Percentiles rank a stretch among this genome's conserved stretches.
These are phyloP conservation scores for Syncephalastrum racemosum DNA, from an alignment of 371 early-diverging fungal genomes.

Conservation along the genomic window DNA sequence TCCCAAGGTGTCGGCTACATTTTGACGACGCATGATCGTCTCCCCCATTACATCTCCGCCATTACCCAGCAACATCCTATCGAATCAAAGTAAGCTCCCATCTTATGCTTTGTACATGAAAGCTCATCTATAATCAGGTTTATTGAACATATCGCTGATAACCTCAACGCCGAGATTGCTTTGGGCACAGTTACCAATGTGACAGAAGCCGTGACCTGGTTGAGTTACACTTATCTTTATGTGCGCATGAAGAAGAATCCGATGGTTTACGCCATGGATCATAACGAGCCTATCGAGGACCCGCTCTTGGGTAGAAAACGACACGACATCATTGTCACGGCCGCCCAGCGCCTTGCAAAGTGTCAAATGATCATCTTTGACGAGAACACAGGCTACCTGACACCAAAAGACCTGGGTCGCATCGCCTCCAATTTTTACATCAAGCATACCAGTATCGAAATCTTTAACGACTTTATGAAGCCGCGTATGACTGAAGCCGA, in stretches of 20 bases:
- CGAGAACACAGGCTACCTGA: slow-evolving; percentile 76
- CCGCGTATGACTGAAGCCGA: slow-evolving; percentile 87
- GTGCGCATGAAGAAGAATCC: slow-evolving; percentile 97
- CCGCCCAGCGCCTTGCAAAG: slow-evolving; percentile 55
- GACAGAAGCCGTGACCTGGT: slow-evolving; percentile 95
- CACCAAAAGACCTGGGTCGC: slow-evolving; percentile 90
- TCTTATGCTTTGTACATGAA: background rate
- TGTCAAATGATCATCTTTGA: slow-evolving; percentile 95
- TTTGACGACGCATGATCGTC: slow-evolving; percentile 88
- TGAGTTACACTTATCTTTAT: slow-evolving; percentile 96
- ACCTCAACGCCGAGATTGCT: slow-evolving; percentile 97
- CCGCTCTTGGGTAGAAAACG: slow-evolving; percentile 60
- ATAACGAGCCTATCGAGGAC: slow-evolving; percentile 73
- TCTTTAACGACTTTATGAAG: slow-evolving; percentile 73
- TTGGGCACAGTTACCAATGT: slow-evolving; percentile 93
- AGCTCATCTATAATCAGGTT: slow-evolving; percentile 47
- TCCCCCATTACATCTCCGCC: slow-evolving; percentile 91
- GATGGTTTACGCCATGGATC: slow-evolving; percentile 85
- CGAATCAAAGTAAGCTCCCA: slow-evolving; percentile 72
- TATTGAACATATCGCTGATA: slow-evolving; percentile 84
- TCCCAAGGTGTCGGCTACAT: slow-evolving; percentile 90
- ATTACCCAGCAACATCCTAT: slow-evolving; percentile 97
- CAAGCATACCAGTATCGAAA: slow-evolving; percentile 81
- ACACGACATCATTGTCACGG: slow-evolving; percentile 22
- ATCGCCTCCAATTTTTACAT: slow-evolving; percentile 93